Base-by-base conservation (phyloP, 345 rosid genomes). In the Acer yangbiense region DNA sequence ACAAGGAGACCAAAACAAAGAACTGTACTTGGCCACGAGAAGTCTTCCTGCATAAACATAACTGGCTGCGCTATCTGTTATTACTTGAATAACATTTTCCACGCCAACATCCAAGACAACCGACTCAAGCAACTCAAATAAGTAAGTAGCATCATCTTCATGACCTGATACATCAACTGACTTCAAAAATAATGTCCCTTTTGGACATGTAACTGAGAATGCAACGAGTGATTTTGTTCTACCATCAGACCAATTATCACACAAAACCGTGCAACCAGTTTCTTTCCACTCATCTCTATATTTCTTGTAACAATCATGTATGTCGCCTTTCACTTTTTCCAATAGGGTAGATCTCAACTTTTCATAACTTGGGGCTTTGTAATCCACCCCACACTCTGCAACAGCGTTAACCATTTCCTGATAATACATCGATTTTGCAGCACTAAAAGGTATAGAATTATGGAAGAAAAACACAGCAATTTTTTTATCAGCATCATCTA, bases 1-100 rank as follows among this genome's bases (percentile, higher is more conserved):
- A 82, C 87, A 90, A 7, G 87, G 86, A 73, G 84, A 81, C 81
- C 88, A 88, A 81, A 86, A 90, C 72, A 88, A 75, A 21, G 87
- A 73, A 68, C 18, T 69, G 48, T 83, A 82, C 76, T 86, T 84
- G n/a, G 81, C 82, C 83, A 82, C 77, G 20, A 90, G 83, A 64
- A 83, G 88, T 63, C 84, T 86, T 78, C 88, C 88, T 5, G 87
- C 86, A 77, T 75, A 75, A 72, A 82, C 76, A 71, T 81, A 90
- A 77, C 81, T 75, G 13, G 85, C 72, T 0, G 81, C 77, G 41
- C 79, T 78, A 72, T 87, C 89, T 7, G 86, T 90, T 76, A 90
- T 80, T 27, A 90, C 80, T 75, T 90, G 87, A 74, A 87, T 79
- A 77, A 88, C 83, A 76, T 84, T 87, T 73, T 73, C 81, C 60